Percentiles rank a stretch among this genome's conserved stretches.
phyloP scores from a whole-genome alignment of 768 basidiomycete species.

The Auriscalpium orientale region DNA sequence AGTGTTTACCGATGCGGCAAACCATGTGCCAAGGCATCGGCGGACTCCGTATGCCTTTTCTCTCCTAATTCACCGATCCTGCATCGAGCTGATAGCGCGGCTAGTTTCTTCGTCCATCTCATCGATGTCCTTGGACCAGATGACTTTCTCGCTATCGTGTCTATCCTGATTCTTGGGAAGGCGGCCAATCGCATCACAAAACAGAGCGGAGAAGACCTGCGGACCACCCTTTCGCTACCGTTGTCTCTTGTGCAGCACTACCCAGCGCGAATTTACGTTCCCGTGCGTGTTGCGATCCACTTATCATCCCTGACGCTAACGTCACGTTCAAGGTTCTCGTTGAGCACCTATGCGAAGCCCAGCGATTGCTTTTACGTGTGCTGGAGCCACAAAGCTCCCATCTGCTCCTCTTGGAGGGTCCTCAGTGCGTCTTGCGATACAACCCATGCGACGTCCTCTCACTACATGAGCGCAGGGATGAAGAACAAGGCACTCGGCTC shows the following conservation, averaged over 20 bases:
- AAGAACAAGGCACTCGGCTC: constrained; percentile 43
- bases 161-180: constrained; percentile 81
- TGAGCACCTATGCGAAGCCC: constrained; percentile 60
- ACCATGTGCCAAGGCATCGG: constrained; percentile 88
- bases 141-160: constrained; percentile 76
- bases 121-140: constrained; percentile 71
- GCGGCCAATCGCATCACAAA: constrained; percentile 60
- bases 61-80: too few species aligned
- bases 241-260: constrained; percentile 56
- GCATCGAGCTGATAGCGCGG: constrained; percentile 2
- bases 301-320: background rate
- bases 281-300: constrained; percentile 31
- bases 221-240: constrained; percentile 55
- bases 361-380: constrained; percentile 44
- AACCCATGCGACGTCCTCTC: background rate
- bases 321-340: constrained; percentile 41
- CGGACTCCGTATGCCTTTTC: constrained; percentile 61
- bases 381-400: constrained; percentile 28
- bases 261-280: constrained; percentile 38
- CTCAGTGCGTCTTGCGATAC: constrained; percentile 36
- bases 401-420: constrained; percentile 48
- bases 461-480: constrained; percentile 36
- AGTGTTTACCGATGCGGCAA: constrained; percentile 89
- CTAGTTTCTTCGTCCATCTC: constrained; percentile 85
- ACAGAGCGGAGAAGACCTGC: constrained; percentile 52